A percentile compares a stretch with the other conserved stretches of the same genome.
Conservation (phyloP, 192 early-diverging fungal species). For the Rhizophagus prolifer region DNA sequence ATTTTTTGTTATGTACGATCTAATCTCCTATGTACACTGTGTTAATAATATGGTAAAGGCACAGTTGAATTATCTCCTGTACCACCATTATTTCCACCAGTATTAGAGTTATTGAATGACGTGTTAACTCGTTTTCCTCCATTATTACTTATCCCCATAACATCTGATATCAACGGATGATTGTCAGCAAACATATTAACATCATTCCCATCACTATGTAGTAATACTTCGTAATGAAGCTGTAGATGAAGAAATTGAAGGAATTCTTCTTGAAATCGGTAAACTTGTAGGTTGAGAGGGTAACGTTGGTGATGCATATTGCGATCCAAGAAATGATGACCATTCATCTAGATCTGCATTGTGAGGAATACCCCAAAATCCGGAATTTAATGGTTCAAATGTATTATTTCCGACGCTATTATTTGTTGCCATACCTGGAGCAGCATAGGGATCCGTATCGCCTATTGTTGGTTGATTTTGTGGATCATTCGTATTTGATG, state of each 20-base stretch:
- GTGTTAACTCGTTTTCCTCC: not conserved
- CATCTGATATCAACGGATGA: not conserved
- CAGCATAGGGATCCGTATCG: slow-evolving; percentile 2
- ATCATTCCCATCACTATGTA: slow-evolving; percentile 18
- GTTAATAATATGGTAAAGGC: not conserved
- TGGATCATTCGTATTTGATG: not conserved
- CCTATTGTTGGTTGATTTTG: not conserved
- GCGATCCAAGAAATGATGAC: slow-evolving; percentile 10
- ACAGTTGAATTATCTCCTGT: not conserved
- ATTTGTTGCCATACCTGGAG: slow-evolving; percentile 8
- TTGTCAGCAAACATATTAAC: slow-evolving; percentile 21
- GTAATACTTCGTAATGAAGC: not conserved
- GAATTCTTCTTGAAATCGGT: not conserved
- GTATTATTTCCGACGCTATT: not conserved
- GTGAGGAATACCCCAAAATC: slow-evolving; percentile 15
- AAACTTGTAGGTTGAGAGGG: not conserved
- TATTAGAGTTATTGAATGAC: not conserved
- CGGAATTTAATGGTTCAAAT: not conserved
- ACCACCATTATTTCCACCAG: not conserved
- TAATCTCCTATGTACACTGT: not conserved
- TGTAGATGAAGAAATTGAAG: not conserved
- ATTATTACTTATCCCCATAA: not conserved
- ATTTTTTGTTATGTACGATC: too few relatives aligned
- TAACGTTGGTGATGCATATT: slow-evolving; percentile 3
- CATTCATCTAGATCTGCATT: slow-evolving; percentile 19